Evolutionary conservation across 139 green algal species (phyloP).

Genomic region (Chloropicon primus): DNA sequence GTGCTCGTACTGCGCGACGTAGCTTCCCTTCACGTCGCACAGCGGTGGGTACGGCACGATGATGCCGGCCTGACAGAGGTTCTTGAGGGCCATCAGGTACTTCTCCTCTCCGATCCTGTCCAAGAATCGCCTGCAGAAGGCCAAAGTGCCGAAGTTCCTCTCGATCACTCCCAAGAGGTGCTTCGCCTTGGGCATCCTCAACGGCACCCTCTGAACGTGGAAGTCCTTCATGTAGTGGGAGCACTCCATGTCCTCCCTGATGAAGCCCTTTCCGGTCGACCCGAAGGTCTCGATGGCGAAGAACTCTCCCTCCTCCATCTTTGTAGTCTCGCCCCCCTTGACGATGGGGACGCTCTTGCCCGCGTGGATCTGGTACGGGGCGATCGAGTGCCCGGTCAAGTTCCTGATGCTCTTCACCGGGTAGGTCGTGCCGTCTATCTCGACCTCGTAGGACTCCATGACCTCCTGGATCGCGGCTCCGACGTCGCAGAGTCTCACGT

Average conservation of each 20-base stretch:
- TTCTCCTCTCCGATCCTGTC: slow-evolving; percentile 92
- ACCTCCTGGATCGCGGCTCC: slow-evolving; percentile 77
- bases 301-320: slow-evolving; percentile 99
- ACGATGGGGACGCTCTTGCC: slow-evolving; percentile 72
- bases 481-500: slow-evolving; percentile 92
- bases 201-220: slow-evolving; percentile 48
- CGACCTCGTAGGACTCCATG: slow-evolving; percentile 82
- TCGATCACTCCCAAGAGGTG: slow-evolving; percentile 90
- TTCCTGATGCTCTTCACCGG: slow-evolving; percentile 78
- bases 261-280: slow-evolving; percentile 72
- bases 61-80: slow-evolving; percentile 80
- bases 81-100: slow-evolving; percentile 99
- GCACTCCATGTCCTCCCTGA: slow-evolving; percentile 95
- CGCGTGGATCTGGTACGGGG: slow-evolving; percentile 88
- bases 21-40: slow-evolving; percentile 79
- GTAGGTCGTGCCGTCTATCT: slow-evolving; percentile 86
- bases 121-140: slow-evolving; percentile 90
- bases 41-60: slow-evolving; percentile 92
- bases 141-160: slow-evolving; percentile 92
- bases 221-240: slow-evolving; percentile 99
- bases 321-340: slow-evolving; percentile 71
- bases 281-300: slow-evolving; percentile 99
- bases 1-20: slow-evolving; percentile 96
- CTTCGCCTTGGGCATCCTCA: slow-evolving; percentile 85
- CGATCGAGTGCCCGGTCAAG: slow-evolving; percentile 95